Base-by-base conservation (phyloP, 805 yeast species). In the Starmerella roubikii region DNA sequence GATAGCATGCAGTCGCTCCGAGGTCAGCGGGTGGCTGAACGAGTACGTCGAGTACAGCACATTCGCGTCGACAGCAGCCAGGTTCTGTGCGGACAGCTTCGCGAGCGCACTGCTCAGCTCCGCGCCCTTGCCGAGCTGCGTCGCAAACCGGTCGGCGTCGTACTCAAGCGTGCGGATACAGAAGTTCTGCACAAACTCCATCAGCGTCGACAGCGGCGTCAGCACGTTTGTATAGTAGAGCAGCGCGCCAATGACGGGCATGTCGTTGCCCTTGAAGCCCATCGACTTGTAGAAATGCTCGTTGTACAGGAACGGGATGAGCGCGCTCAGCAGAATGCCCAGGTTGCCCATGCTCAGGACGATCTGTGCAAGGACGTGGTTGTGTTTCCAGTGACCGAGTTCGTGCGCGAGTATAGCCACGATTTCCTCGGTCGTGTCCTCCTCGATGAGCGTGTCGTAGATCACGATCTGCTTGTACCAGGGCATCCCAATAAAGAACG, bases 361-460 rank as follows among this genome's bases (percentile, higher is more conserved):
- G 15, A 27, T 11, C 21, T 15, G 21, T 18, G 13, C 21, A 4
- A 29, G n/a, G 20, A 29, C n/a, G 59, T 91, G 99, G 42, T 79
- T 76, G 57, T 80, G 69, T 52, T 78, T 77, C 99, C 99, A 91
- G 59, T 91, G 99, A 36, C 99, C 99, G 50, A 91, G 79, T 65
- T 91, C 99, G 56, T 91, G 99, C n/a, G 94, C 97, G 48, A 88
- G 68, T 1, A 91, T 94, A 37, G 97, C 96, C 37, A 85, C 83
- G 30, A 85, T 81, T 60, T 91, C 93, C 32, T 69, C 71, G 23
- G 73, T 70, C 23, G 85, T 62, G 25, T 85, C 76, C 42, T 82
- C 78, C 45, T 81, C 74, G 47, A 91, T 78, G 62, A 91, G 71
- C 10, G 96, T 91, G 53, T 91, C 99, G 56, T 69, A 91, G 32